Conservation (phyloP, 176 grass and related monocot genomes). For the Tillandsia fasciculata region DNA sequence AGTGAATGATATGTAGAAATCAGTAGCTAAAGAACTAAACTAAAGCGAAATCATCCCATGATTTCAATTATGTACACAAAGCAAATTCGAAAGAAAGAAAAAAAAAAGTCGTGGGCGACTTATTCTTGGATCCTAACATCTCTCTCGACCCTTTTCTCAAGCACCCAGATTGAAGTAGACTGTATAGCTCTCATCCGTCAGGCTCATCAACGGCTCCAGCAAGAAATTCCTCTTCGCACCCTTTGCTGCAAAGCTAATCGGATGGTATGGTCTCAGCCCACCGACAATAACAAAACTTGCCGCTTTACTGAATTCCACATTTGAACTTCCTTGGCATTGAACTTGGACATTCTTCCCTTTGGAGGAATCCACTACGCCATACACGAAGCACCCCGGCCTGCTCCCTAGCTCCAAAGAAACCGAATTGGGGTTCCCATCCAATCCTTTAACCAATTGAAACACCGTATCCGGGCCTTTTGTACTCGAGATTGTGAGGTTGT, state of each 20-base stretch:
- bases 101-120: too few relatives aligned
- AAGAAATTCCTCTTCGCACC: conserved; percentile 56
- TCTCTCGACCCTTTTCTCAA: conserved; percentile 5
- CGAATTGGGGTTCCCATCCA: conserved; percentile 33
- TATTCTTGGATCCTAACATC: too few relatives aligned
- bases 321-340: conserved; percentile 19
- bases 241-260: conserved; percentile 56
- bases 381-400: conserved; percentile 42
- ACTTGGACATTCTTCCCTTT: conserved; percentile 26
- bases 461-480: conserved; percentile 13
- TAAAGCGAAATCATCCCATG: too few relatives aligned
- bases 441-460: conserved; percentile 41
- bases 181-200: conserved; percentile 83
- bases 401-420: conserved; percentile 34
- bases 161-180: conserved; percentile 73
- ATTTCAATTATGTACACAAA: too few relatives aligned
- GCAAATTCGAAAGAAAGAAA: too few relatives aligned
- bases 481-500: conserved; percentile 28
- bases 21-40: too few relatives aligned
- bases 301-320: conserved; percentile 27
- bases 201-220: conserved; percentile 66
- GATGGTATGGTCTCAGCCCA: conserved; percentile 54
- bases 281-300: conserved; percentile 42
- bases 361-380: conserved; percentile 20
- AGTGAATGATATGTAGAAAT: too few relatives aligned